Evolutionary conservation across 352 stramenopile genomes (phyloP), one percentile per base, ranked within the genome.

Genomic region (Phytophthora parvispora): DNA sequence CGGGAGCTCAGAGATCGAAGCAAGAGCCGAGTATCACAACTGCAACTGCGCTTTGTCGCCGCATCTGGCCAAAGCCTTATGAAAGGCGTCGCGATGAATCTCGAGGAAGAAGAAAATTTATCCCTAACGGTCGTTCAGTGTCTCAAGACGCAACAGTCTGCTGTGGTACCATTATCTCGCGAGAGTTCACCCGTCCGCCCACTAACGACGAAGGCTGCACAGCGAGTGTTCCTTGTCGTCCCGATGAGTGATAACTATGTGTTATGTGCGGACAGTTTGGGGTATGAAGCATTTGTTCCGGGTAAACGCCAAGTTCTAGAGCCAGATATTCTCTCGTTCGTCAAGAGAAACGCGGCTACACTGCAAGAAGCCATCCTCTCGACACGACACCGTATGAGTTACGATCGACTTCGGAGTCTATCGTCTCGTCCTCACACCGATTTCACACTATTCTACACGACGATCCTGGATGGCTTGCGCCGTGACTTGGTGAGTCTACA

Each of bases 221-320:
- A 79, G 10, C 74, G 84, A 9, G 67, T 87, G 4, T 83, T 81
- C 48, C 10, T 86, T 4, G 69, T 70, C 0, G 15, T 81, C 0
- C 75, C 81, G 0, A 83, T 95, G 69, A 73, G 80, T 6, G 81
- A 91, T 32, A 70, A 88, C 20, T 77, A 75, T 13, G 52, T 95
- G 2, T 28, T 94, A 10, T 90, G 83, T 60, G 72, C 73, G 8
- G 84, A 94, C 48, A 94, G 83, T 51, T 72, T 93, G 28, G 78
- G 78, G 0, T 3, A 49, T 6, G 75, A 90, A n/a, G 71, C 81
- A 1, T 81, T 94, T 64, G 64, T 88, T n/a, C 64, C 64, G 16
- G 48, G 50, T 3, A 62, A 80, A 13, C 57, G 75, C 8, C 34
- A 57, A 13, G 54, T 49, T n/a, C 58, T 95, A 1, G 87, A 95